Evolutionary conservation across 352 stramenopile genomes (phyloP).

Genomic region (Globisporangium spiculum): DNA sequence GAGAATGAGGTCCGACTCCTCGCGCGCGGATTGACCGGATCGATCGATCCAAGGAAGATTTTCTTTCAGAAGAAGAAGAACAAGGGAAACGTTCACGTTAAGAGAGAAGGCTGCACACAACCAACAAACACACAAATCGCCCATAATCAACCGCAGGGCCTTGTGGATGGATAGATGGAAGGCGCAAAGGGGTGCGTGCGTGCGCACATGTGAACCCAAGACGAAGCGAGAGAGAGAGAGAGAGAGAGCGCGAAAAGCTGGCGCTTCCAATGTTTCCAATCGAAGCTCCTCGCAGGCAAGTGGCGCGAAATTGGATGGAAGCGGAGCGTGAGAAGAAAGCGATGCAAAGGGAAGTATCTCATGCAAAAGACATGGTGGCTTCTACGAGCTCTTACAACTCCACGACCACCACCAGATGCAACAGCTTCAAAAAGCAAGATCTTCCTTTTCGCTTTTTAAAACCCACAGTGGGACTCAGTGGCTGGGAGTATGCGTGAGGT

Average conservation of each 20-base stretch:
- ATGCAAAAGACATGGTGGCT: background rate
- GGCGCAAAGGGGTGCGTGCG: background rate
- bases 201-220: background rate
- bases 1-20: conserved; percentile 21
- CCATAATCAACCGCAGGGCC: too few relatives aligned
- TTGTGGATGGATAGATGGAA: background rate
- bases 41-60: conserved; percentile 6
- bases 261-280: conserved; percentile 1
- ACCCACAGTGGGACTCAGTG: background rate
- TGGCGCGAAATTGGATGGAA: background rate
- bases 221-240: background rate
- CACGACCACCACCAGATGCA: background rate
- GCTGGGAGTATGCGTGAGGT: background rate
- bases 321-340: background rate
- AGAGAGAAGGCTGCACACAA: background rate
- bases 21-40: background rate
- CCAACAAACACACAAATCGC: background rate
- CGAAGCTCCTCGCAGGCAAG: background rate
- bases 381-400: background rate
- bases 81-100: background rate
- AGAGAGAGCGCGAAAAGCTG: background rate
- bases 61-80: background rate
- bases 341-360: background rate
- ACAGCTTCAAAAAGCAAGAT: background rate
- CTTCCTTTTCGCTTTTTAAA: conserved; percentile 4